These are phyloP conservation scores for Podaxis rugospora DNA, from an alignment of 768 basidiomycete species.

Conservation along the genomic window DNA sequence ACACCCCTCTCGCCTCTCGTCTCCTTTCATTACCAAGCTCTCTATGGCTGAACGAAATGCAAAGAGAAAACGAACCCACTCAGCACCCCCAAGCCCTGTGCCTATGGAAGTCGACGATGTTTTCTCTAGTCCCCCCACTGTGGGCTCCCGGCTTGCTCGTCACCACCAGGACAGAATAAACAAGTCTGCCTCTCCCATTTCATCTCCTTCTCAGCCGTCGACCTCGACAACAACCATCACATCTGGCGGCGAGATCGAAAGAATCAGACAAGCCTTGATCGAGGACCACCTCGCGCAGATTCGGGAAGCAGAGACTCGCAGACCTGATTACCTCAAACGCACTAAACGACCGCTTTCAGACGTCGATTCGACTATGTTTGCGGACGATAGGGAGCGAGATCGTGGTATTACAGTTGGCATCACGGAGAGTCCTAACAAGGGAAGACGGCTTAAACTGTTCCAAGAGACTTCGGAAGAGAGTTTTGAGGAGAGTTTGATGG, in stretches of 20 bases:
- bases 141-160: slow-evolving; percentile 12
- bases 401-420: slow-evolving; percentile 46
- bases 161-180: slow-evolving; percentile 14
- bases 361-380: slow-evolving; percentile 29
- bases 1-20: slow-evolving; percentile 34
- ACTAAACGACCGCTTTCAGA: slow-evolving; percentile 44
- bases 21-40: slow-evolving; percentile 42
- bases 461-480: slow-evolving; percentile 82
- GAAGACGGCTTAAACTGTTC: slow-evolving; percentile 68
- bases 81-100: slow-evolving; percentile 8
- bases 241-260: slow-evolving; percentile 53
- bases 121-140: slow-evolving; percentile 17
- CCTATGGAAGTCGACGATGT: slow-evolving; percentile 21
- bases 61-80: slow-evolving; percentile 14
- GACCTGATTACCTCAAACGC: slow-evolving; percentile 72
- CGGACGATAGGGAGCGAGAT: slow-evolving; percentile 28
- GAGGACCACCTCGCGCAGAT: slow-evolving; percentile 46
- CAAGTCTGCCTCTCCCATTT: slow-evolving; percentile 20
- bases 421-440: slow-evolving; percentile 66
- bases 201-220: slow-evolving; percentile 20
- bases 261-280: slow-evolving; percentile 49
- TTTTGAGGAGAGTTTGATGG: slow-evolving; percentile 81
- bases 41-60: slow-evolving; percentile 21
- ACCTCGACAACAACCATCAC: slow-evolving; percentile 16
- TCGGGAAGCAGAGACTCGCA: slow-evolving; percentile 54